These are phyloP conservation scores for Coemansia sp. DNA, from an alignment of 192 early-diverging fungal species.

Conservation along the genomic window DNA sequence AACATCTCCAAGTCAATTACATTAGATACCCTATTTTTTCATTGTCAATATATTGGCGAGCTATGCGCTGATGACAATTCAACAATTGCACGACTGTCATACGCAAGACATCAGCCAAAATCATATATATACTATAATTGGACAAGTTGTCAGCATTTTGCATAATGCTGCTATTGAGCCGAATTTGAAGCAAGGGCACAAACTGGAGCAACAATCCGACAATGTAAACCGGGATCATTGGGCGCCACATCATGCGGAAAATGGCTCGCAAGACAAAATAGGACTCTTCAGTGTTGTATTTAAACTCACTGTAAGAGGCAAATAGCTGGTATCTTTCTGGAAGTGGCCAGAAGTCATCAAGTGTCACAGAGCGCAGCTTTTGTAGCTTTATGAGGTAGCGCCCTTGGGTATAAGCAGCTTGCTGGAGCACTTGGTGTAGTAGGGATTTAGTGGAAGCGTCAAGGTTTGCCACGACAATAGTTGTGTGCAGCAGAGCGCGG, in stretches of 20 bases:
- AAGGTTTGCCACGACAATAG: too few species aligned
- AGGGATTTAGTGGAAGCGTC: too few species aligned
- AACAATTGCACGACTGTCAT: not conserved
- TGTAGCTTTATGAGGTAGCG: not conserved
- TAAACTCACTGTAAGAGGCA: constrained; percentile 7
- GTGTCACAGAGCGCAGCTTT: not conserved
- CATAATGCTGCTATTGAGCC: constrained; percentile 10
- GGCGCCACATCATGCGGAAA: constrained; percentile 28
- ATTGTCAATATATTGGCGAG: not conserved
- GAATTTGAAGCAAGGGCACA: not conserved
- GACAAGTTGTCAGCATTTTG: constrained; percentile 20
- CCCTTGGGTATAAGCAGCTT: too few species aligned
- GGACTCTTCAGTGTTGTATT: constrained; percentile 28
- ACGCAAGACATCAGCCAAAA: too few species aligned
- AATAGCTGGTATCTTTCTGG: not conserved
- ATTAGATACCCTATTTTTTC: not conserved
- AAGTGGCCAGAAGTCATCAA: not conserved
- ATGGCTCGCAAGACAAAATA: constrained; percentile 39
- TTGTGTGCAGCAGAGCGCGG: not conserved
- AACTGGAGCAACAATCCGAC: constrained; percentile 5
- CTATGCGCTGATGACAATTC: not conserved
- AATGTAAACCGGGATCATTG: constrained; percentile 29
- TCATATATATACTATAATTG: too few species aligned
- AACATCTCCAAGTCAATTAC: constrained; percentile 10
- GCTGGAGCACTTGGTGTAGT: too few species aligned